These are phyloP conservation scores for Zarea fungicola DNA, from an alignment of 2,329 filamentous ascomycete genomes.

Conservation along the genomic window DNA sequence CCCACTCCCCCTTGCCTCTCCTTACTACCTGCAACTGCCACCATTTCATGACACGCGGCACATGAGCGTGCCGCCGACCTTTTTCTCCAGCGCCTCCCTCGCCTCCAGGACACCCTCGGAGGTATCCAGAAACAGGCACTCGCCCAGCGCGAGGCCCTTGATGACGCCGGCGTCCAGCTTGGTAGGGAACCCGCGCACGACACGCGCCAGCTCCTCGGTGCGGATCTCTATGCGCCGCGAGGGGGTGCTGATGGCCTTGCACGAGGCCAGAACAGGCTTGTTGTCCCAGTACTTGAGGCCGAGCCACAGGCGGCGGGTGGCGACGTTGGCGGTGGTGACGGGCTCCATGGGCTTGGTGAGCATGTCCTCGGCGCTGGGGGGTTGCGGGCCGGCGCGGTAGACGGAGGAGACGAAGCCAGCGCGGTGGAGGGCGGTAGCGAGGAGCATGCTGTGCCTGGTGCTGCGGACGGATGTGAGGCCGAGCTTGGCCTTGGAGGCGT, in stretches of 20 bases:
- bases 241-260: slow-evolving; percentile 66
- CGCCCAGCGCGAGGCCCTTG: slow-evolving; percentile 70
- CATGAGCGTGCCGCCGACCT: slow-evolving; percentile 72
- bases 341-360: slow-evolving; percentile 44
- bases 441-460: slow-evolving; percentile 71
- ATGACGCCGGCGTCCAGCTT: slow-evolving; percentile 58
- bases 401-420: slow-evolving; percentile 78
- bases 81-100: slow-evolving; percentile 74
- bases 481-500: slow-evolving; percentile 77
- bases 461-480: slow-evolving; percentile 78
- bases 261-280: slow-evolving; percentile 66
- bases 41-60: slow-evolving; percentile 56
- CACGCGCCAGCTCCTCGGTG: slow-evolving; percentile 53
- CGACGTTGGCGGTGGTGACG: slow-evolving; percentile 65
- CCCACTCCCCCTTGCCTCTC: neutral
- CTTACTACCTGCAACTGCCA: neutral
- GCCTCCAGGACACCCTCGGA: slow-evolving; percentile 74
- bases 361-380: slow-evolving; percentile 44
- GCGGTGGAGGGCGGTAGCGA: slow-evolving; percentile 73
- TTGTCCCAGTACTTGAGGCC: slow-evolving; percentile 87
- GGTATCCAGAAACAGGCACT: slow-evolving; percentile 76
- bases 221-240: slow-evolving; percentile 66
- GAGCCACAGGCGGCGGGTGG: slow-evolving; percentile 74
- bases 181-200: slow-evolving; percentile 64
- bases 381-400: slow-evolving; percentile 60